phyloP scores from a whole-genome alignment of 2,329 filamentous ascomycete species.

The Fusarium dimerum region DNA sequence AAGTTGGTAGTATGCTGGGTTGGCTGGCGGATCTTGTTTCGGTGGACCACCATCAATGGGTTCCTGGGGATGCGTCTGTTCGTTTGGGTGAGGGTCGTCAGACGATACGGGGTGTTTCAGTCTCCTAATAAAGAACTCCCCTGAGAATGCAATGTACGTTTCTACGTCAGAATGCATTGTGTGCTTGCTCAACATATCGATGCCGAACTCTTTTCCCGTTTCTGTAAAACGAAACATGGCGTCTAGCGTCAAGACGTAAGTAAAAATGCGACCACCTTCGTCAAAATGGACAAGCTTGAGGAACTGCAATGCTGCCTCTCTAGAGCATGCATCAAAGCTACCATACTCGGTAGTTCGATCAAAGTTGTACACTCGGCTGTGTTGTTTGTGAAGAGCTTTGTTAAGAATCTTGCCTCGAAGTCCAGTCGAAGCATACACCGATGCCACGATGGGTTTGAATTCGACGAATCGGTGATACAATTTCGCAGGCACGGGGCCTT shows the following conservation, averaged over 20 bases:
- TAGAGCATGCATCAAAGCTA: constrained; percentile 63
- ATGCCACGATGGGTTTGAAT: constrained; percentile 85
- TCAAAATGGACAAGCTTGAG: constrained; percentile 85
- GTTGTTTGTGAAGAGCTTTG: constrained; percentile 86
- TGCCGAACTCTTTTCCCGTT: constrained; percentile 92
- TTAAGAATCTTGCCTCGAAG: constrained; percentile 79
- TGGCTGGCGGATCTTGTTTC: constrained; percentile 41
- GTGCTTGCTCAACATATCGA: constrained; percentile 91
- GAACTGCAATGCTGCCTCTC: constrained; percentile 75
- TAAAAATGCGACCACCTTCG: constrained; percentile 83
- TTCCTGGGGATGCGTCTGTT: constrained; percentile 54
- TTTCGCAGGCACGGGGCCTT: constrained; percentile 75
- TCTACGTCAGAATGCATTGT: constrained; percentile 95
- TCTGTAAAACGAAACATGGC: constrained; percentile 88
- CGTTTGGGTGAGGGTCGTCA: constrained; percentile 43
- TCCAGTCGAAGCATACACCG: constrained; percentile 81
- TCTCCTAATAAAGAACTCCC: constrained; percentile 87
- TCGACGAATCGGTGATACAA: constrained; percentile 93
- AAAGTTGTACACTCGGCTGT: constrained; percentile 86
- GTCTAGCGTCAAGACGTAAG: constrained; percentile 88
- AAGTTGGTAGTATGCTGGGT: constrained; percentile 72
- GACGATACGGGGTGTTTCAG: constrained; percentile 51
- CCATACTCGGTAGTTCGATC: constrained; percentile 75
- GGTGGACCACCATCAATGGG: constrained; percentile 51
- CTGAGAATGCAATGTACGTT: constrained; percentile 87